phyloP scores from a whole-genome alignment of 768 basidiomycete genomes.

The Boletus rubropictus region DNA sequence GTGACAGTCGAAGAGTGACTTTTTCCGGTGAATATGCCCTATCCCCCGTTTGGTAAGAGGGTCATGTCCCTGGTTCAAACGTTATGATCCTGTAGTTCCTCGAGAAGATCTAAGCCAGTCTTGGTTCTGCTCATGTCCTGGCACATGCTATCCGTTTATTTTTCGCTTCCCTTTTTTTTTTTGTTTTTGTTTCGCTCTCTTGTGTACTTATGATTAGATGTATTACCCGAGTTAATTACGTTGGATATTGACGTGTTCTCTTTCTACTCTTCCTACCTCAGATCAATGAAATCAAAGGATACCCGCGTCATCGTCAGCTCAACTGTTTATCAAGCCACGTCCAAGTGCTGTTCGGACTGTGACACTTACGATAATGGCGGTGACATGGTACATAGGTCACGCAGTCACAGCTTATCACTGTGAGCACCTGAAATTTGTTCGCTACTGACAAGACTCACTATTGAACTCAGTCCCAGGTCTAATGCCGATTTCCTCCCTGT shows the following conservation, averaged over 20 bases:
- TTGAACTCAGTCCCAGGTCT: no score
- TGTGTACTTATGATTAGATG: constrained; percentile 19
- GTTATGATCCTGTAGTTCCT: neutral
- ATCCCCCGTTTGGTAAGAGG: neutral
- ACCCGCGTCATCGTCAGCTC: neutral
- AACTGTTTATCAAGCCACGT: neutral
- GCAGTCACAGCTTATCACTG: no score
- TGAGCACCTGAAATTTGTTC: no score
- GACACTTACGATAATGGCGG: no score
- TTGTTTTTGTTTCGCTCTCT: constrained; percentile 6
- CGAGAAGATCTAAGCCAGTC: constrained; percentile 3
- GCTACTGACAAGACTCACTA: no score
- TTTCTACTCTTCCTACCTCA: neutral
- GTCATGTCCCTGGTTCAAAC: neutral
- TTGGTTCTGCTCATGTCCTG: constrained; percentile 11
- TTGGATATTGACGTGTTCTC: neutral
- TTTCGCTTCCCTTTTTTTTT: neutral
- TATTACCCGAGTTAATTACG: constrained; percentile 11
- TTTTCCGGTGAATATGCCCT: neutral
- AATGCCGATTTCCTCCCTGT: no score
- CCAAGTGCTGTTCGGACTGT: no score
- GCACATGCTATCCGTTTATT: constrained; percentile 17
- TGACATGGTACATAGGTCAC: no score
- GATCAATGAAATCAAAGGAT: constrained; percentile 1
- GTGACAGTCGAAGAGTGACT: constrained; percentile 21